Percentiles rank a stretch among this genome's conserved stretches.
Evolutionary conservation across 192 early-diverging fungal species (phyloP).

Genomic region (Pilobolus umbonatus): DNA sequence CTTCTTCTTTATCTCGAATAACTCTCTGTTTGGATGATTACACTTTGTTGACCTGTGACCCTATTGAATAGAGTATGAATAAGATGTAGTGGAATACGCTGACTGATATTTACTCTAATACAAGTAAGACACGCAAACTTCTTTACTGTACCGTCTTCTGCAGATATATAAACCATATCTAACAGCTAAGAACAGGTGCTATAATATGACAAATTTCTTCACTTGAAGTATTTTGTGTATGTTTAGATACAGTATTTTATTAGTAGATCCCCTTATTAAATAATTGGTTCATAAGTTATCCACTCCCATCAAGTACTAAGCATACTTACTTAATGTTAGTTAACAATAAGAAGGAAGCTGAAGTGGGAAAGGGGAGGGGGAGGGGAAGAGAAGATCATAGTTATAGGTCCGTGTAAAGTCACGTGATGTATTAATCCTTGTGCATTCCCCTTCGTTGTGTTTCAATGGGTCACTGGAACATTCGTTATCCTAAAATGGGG

Average conservation of each 20-base stretch:
- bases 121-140: constrained; percentile 35
- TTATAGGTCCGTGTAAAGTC: no score
- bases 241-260: background rate
- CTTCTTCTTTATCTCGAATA: constrained; percentile 64
- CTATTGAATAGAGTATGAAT: background rate
- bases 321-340: background rate
- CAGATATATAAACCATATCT: constrained; percentile 25
- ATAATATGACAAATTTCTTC: background rate
- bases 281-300: background rate
- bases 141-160: constrained; percentile 24
- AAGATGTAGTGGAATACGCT: background rate
- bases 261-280: background rate
- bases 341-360: no score
- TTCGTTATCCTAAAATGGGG: no score
- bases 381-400: no score
- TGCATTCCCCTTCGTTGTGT: no score
- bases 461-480: no score
- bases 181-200: constrained; percentile 5
- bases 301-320: background rate
- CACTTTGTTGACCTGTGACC: constrained; percentile 35
- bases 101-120: constrained; percentile 24
- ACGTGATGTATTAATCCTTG: no score
- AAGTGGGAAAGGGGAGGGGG: no score
- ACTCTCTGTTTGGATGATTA: constrained; percentile 43
- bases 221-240: background rate